Percentiles rank a stretch among this genome's conserved stretches.
These are phyloP conservation scores for Nannochloropsis salina DNA, from an alignment of 108 stramenopile genomes.

Conservation along the genomic window DNA sequence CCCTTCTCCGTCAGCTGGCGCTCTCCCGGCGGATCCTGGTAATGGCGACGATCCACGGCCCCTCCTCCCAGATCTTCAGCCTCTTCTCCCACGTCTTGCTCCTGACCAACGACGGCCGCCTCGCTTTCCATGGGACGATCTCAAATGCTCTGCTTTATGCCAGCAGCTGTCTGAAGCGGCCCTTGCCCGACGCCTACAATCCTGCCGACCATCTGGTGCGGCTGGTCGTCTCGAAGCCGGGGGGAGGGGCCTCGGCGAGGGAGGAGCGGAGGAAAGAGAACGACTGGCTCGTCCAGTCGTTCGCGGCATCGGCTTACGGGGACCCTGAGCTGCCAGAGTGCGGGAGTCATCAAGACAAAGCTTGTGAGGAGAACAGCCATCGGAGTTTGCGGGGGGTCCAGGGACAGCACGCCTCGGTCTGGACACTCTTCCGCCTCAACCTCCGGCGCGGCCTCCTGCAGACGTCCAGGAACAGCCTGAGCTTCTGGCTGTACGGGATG, in stretches of 20 bases:
- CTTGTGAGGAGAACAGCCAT: not conserved
- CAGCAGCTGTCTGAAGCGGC: not conserved
- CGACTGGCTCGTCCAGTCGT: not conserved
- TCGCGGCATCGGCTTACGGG: not conserved
- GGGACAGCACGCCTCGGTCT: not conserved
- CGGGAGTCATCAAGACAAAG: too few relatives aligned
- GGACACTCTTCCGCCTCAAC: not conserved
- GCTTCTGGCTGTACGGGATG: conserved; percentile 19
- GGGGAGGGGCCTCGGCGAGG: not conserved
- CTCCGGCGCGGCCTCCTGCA: not conserved
- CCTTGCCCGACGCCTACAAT: not conserved
- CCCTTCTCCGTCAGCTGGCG: conserved; percentile 24
- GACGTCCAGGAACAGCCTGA: conserved; percentile 12
- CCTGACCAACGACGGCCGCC: not conserved
- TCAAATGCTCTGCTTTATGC: not conserved
- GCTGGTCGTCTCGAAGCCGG: not conserved
- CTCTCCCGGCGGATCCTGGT: conserved; percentile 31
- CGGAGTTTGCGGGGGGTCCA: not conserved
- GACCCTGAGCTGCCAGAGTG: not conserved
- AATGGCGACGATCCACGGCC: conserved; percentile 45
- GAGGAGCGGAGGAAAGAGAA: not conserved
- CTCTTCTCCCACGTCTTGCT: not conserved
- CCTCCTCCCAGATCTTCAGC: conserved; percentile 21
- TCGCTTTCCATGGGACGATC: not conserved
- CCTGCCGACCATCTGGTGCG: not conserved